Percentiles rank a stretch among this genome's conserved stretches.
These are phyloP conservation scores for Apophysomyces trapeziformis DNA, from an alignment of 371 early-diverging fungal genomes.

Conservation along the genomic window DNA sequence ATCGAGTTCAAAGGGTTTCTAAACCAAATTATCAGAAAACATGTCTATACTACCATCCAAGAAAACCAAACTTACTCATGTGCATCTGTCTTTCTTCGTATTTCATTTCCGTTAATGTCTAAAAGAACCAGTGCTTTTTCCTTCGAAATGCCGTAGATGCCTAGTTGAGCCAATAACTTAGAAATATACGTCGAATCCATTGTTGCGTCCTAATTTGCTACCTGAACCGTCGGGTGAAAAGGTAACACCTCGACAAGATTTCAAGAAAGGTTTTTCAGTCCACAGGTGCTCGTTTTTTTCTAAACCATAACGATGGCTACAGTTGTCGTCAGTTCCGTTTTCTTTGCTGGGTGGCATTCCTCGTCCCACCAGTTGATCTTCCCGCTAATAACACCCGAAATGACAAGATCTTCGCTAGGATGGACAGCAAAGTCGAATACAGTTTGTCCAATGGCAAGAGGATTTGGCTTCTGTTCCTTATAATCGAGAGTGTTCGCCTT, in stretches of 20 bases:
- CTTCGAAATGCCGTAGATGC: conserved; percentile 77
- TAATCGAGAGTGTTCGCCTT: neutral
- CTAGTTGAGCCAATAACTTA: conserved; percentile 1
- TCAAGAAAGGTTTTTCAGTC: conserved; percentile 69
- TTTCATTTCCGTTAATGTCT: conserved; percentile 72
- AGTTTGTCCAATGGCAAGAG: conserved; percentile 44
- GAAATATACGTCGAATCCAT: conserved; percentile 7
- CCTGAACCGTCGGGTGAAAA: conserved; percentile 78
- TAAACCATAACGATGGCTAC: conserved; percentile 50
- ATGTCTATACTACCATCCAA: neutral
- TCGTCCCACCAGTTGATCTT: conserved; percentile 67
- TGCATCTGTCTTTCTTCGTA: conserved; percentile 63
- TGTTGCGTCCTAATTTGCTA: conserved; percentile 23
- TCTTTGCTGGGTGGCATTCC: neutral
- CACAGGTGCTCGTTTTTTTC: conserved; percentile 62
- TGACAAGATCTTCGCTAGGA: conserved; percentile 69
- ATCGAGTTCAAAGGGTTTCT: conserved; percentile 79
- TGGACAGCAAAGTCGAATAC: conserved; percentile 80
- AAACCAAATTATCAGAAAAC: neutral
- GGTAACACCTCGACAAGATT: conserved; percentile 82
- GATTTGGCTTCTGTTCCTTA: neutral
- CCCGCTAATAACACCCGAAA: conserved; percentile 81
- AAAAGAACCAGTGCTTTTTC: conserved; percentile 79
- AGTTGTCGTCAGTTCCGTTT: neutral
- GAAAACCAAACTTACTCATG: conserved; percentile 65